Evolutionary conservation across 2,329 filamentous ascomycete genomes (phyloP), one percentile per base, ranked within the genome.

Genomic region (Whalleya microplaca): DNA sequence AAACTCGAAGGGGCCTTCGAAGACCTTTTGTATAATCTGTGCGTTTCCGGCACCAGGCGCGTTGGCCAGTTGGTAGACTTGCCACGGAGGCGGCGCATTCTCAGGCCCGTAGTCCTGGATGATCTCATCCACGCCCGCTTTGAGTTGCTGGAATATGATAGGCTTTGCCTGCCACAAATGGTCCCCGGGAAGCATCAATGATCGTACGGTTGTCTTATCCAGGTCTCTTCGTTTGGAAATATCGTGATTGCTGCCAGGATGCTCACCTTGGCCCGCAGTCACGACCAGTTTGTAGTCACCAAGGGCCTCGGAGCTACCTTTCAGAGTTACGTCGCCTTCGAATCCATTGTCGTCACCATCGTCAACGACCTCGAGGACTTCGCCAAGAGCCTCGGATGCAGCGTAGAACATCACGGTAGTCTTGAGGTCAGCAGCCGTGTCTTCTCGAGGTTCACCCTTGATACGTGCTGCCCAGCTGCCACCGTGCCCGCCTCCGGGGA

Each of bases 381-480:
- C 84, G 1, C 88, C 89, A 2, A 88, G 70, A 0, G 90, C 92
- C 70, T 98, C 93, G 57, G 96, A 81, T 0, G 86, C 85, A 54
- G 92, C 82, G 72, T 96, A 96, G 75, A 96, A 94, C 52, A 96
- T 78, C 3, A 97, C 73, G 1, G 90, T 88, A 0, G 88, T 94
- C 72, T 90, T 90, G 55, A 92, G 78, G 59, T 89, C 80, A 1
- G 78, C 72, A 4, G 86, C 81, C 0, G 83, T 89, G 71, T 89
- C 89, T 4, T 87, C 83, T 46, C 90, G 85, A 41, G 91, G 88
- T 43, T 84, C 84, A 20, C 95, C 95, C 75, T 90, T 93, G 69
- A 99, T 88, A 56, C 95, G 83, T 40, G 89, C 91, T 52, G 88
- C 95, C 95, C 95, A 99, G 75, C 87, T 96, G 54, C 95, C 95